phyloP scores from a whole-genome alignment of 768 basidiomycete species.

The Russula sp. region DNA sequence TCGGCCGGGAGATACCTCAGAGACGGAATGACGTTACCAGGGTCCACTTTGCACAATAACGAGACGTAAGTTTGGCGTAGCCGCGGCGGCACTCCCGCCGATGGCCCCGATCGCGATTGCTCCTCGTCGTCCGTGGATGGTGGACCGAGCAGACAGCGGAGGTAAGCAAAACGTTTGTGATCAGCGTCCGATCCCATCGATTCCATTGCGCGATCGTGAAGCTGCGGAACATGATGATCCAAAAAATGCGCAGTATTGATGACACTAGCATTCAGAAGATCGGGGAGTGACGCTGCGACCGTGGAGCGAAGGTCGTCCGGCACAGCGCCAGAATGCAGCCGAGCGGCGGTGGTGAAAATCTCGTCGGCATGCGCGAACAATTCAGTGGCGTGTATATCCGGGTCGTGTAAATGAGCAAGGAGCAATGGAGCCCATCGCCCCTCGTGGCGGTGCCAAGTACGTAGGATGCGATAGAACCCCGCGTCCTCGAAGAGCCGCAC shows the following conservation, averaged over 20 bases:
- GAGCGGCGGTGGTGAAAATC: constrained; percentile 50
- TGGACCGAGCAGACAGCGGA: constrained; percentile 62
- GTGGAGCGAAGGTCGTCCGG: constrained; percentile 55
- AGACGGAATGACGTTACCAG: constrained; percentile 57
- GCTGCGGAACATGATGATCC: constrained; percentile 60
- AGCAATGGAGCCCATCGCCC: constrained; percentile 72
- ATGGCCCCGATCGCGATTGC: constrained; percentile 43
- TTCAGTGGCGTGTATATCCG: constrained; percentile 54
- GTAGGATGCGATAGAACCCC: constrained; percentile 88
- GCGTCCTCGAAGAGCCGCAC: constrained; percentile 70
- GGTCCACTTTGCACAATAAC: constrained; percentile 71
- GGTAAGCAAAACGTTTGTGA: constrained; percentile 67
- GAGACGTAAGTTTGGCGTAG: constrained; percentile 64
- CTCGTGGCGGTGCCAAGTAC: constrained; percentile 75
- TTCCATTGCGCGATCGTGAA: constrained; percentile 64
- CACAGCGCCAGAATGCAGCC: constrained; percentile 48
- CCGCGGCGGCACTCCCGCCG: constrained; percentile 45
- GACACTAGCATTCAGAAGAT: constrained; percentile 60
- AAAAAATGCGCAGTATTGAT: constrained; percentile 67
- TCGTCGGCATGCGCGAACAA: constrained; percentile 66
- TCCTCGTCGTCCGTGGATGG: constrained; percentile 41
- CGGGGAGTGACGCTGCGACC: constrained; percentile 58
- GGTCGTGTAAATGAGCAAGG: constrained; percentile 71
- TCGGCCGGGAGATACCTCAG: constrained; percentile 54
- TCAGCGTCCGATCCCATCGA: constrained; percentile 46